phyloP scores from a whole-genome alignment of 345 rosid genomes.

The Eucalyptus cladocalyx region DNA sequence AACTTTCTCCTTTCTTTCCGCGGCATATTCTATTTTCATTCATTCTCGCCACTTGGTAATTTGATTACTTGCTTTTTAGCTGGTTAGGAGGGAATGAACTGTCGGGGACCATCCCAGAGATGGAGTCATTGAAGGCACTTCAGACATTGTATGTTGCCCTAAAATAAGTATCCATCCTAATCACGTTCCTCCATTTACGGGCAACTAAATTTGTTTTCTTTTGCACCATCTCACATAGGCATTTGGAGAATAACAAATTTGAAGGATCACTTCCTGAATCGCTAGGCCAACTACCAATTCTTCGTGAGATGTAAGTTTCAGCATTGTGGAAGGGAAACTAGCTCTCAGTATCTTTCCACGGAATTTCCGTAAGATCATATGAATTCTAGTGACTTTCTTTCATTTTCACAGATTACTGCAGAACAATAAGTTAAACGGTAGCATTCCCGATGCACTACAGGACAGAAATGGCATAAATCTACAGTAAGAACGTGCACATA shows the following conservation, averaged over 20 bases:
- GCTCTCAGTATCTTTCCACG: not conserved
- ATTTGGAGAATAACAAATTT: slow-evolving; percentile 65
- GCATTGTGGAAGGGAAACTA: not conserved
- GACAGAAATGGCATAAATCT: slow-evolving; percentile 27
- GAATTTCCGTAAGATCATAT: not conserved
- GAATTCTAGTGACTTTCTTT: not conserved
- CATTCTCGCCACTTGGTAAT: not conserved
- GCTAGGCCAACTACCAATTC: slow-evolving; percentile 29
- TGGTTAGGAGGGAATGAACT: slow-evolving; percentile 65
- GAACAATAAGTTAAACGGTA: slow-evolving; percentile 50
- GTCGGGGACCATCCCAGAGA: slow-evolving; percentile 59
- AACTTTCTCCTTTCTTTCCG: not conserved
- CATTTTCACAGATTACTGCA: slow-evolving; percentile 49
- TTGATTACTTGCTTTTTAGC: slow-evolving; percentile 9
- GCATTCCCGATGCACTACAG: slow-evolving; percentile 32
- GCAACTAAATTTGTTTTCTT: not conserved
- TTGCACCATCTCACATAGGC: slow-evolving; percentile 23
- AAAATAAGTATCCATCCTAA: not conserved
- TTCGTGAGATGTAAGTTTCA: slow-evolving; percentile 45
- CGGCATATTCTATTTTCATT: not conserved
- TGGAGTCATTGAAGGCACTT: slow-evolving; percentile 31
- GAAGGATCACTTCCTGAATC: slow-evolving; percentile 60
- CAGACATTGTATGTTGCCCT: slow-evolving; percentile 46
- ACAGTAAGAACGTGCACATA: slow-evolving; percentile 24
- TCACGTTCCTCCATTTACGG: not conserved